These are phyloP conservation scores for Ormosia emarginata DNA, from an alignment of 306 rosid species.

Conservation along the genomic window DNA sequence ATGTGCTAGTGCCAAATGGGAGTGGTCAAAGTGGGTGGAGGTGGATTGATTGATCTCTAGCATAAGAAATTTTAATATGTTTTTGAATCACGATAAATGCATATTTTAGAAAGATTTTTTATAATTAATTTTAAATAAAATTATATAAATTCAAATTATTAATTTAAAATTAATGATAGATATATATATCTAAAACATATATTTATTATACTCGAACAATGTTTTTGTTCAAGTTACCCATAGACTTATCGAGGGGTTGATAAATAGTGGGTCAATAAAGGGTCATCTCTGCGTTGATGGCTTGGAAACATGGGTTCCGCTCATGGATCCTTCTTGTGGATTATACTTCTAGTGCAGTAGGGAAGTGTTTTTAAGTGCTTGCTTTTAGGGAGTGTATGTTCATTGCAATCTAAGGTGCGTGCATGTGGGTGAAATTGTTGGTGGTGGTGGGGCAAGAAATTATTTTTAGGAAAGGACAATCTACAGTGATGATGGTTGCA, in stretches of 20 bases:
- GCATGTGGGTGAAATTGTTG: constrained; percentile 29
- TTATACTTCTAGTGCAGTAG: not conserved
- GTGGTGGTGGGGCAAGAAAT: constrained; percentile 26
- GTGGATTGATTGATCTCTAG: not conserved
- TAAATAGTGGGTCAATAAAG: not conserved
- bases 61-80: too few species aligned
- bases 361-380: constrained; percentile 18
- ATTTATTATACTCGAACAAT: too few species aligned
- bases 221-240: not conserved
- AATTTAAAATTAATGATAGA: too few species aligned
- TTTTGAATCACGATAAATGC: too few species aligned
- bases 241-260: not conserved
- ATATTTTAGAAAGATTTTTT: too few species aligned
- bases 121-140: too few species aligned
- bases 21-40: constrained; percentile 11
- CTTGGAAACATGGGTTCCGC: constrained; percentile 13
- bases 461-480: not conserved
- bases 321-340: not conserved
- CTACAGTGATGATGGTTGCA: not conserved
- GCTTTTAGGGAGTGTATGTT: not conserved
- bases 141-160: too few species aligned
- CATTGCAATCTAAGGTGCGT: constrained; percentile 21
- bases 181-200: too few species aligned
- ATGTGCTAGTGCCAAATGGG: not conserved
- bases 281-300: not conserved